Conservation (phyloP, 139 green algal genomes). For the Volvox africanus region DNA sequence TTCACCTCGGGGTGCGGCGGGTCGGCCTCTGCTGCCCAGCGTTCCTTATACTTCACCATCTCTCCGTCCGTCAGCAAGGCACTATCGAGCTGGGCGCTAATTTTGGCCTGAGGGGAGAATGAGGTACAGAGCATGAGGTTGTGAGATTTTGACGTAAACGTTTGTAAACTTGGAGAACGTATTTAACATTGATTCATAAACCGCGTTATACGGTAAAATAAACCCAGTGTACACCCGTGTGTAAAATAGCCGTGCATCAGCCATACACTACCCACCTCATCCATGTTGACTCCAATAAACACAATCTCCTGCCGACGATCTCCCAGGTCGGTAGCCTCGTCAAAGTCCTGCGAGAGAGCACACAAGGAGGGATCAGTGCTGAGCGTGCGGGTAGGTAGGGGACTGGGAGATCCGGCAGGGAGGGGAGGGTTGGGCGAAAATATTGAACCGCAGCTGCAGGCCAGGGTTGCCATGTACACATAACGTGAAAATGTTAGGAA, state of each 20-base stretch:
- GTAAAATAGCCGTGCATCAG: no score
- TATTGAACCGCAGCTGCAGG: not conserved
- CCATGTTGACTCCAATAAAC: conserved; percentile 93
- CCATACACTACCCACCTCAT: conserved; percentile 56
- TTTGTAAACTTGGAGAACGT: no score
- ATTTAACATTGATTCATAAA: no score
- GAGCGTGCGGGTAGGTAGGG: no score
- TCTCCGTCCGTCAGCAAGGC: conserved; percentile 87
- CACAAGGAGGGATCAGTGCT: no score
- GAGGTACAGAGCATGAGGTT: no score
- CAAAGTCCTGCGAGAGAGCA: conserved; percentile 70
- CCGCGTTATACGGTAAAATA: no score
- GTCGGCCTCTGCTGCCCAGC: conserved; percentile 58
- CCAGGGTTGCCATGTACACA: no score
- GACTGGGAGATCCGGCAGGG: not conserved
- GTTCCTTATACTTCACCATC: conserved; percentile 76
- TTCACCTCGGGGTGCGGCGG: conserved; percentile 47
- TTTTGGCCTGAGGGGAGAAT: conserved; percentile 62
- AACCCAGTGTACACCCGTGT: no score
- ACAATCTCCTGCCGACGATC: conserved; percentile 96
- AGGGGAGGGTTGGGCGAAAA: not conserved
- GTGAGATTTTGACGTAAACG: no score
- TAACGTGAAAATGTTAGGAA: no score
- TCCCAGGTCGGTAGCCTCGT: conserved; percentile 62
- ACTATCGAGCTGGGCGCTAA: conserved; percentile 84